phyloP scores from a whole-genome alignment of 2,329 filamentous ascomycete genomes.

The Fusarium avenaceum region DNA sequence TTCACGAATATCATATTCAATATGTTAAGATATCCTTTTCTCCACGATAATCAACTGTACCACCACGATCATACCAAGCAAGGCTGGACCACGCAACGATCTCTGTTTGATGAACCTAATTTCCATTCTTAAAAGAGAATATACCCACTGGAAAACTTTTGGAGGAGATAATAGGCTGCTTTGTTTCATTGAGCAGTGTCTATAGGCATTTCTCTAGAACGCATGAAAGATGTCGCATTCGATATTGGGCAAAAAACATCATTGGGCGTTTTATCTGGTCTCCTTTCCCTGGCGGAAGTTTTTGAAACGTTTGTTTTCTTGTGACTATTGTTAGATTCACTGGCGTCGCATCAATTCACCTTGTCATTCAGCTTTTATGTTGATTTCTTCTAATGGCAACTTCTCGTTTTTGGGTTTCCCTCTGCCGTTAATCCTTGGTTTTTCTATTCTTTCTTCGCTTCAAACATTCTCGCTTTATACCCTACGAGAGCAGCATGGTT shows the following conservation, averaged over 20 bases:
- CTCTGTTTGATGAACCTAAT: constrained; percentile 38
- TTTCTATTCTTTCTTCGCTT: constrained; percentile 13
- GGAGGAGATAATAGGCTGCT: constrained; percentile 41
- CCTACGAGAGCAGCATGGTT: constrained; percentile 17
- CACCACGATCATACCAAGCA: constrained; percentile 43
- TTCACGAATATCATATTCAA: constrained; percentile 30
- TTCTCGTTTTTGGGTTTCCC: not conserved
- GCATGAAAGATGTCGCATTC: constrained; percentile 29
- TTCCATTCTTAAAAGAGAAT: constrained; percentile 47
- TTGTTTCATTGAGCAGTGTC: constrained; percentile 13
- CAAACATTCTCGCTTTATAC: constrained; percentile 24
- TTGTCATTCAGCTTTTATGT: not conserved
- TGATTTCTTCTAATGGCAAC: constrained; percentile 1
- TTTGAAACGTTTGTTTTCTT: constrained; percentile 16
- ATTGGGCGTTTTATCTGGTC: constrained; percentile 28
- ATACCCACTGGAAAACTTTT: constrained; percentile 51
- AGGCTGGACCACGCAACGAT: constrained; percentile 44
- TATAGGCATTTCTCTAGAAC: constrained; percentile 27
- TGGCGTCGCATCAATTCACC: constrained; percentile 13
- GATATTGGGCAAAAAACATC: constrained; percentile 23
- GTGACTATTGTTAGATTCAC: constrained; percentile 2
- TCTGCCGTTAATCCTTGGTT: constrained; percentile 7
- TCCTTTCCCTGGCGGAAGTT: constrained; percentile 3
- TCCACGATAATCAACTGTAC: constrained; percentile 43
- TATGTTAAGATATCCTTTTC: constrained; percentile 23